Base-by-base conservation (phyloP, 2,329 filamentous ascomycete genomes). In the Thermothelomyces thermophilus region DNA sequence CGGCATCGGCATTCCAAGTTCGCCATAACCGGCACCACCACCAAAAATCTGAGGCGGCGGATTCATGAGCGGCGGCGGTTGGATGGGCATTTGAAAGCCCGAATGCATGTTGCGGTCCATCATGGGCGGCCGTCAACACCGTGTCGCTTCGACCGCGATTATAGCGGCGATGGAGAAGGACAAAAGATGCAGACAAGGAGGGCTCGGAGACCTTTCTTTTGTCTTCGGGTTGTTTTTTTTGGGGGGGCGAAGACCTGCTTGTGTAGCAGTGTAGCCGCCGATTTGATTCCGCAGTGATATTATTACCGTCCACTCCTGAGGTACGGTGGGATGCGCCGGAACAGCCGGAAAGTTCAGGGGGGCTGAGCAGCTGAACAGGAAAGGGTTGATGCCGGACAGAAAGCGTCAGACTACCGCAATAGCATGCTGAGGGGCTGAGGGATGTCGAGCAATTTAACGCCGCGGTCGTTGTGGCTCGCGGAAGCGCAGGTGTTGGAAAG, bases 11-110 rank as follows among this genome's bases (percentile, higher is more conserved):
- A 86, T 69, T 41, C 77, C 77, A 62, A 86, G 82, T 39, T 74
- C 68, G 39, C 70, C 66, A 61, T 84, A 87, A 47, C 70, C 68
- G 39, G 70, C 66, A 61, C 84, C 87, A 47, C 70, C 70, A 50
- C 82, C 80, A 61, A 86, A 89, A 48, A 87, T 80, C 64, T 86
- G 83, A 26, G 83, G 80, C 53, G 82, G 79, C 57, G 81, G 82
- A 64, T 81, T 80, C 70, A 84, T 77, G 60, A 86, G 69, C 48
- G 77, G 74, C 57, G 78, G 77, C 58, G 73, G 70, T 50, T 64
- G 66, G 70, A 79, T 76, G 50, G 77, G 75, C 65, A 83, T 77
- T 61, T 80, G 76, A 62, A 81, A 83, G 63, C 70, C 70, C 52
- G 50, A 51, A 51, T 68, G 65, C 62, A 80, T 73, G 54, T 73